phyloP scores from a whole-genome alignment of 1,139 yeast genomes.

The Ashbya aceris region DNA sequence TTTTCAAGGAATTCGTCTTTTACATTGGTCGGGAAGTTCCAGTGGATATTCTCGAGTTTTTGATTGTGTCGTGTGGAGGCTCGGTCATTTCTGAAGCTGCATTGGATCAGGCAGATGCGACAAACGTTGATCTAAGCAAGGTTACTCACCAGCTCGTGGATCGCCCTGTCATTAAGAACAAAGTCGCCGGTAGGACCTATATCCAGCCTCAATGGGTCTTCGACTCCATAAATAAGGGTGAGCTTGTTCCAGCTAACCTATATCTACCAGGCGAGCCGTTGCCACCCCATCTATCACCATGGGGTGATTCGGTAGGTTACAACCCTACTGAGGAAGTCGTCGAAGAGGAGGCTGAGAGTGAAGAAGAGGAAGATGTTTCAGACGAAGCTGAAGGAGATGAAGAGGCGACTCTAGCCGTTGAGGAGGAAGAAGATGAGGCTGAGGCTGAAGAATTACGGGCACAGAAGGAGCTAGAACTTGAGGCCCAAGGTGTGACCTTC shows the following conservation, averaged over 20 bases:
- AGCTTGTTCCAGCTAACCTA: constrained; percentile 62
- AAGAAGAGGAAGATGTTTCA: constrained; percentile 41
- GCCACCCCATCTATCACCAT: constrained; percentile 96
- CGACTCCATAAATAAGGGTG: constrained; percentile 76
- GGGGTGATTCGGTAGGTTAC: constrained; percentile 94
- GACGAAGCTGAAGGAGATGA: constrained; percentile 43
- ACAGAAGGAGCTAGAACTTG: constrained; percentile 82
- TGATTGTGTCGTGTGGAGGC: constrained; percentile 84
- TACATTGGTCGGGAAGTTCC: constrained; percentile 95
- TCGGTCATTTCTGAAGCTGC: constrained; percentile 78
- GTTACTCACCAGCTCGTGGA: constrained; percentile 93
- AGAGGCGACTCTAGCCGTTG: constrained; percentile 37
- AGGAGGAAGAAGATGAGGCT: constrained; percentile 33
- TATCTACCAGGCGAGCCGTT: constrained; percentile 92
- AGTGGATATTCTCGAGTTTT: constrained; percentile 79
- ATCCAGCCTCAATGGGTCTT: constrained; percentile 98
- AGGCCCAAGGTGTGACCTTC: constrained; percentile 76
- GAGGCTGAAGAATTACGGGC: constrained; percentile 47
- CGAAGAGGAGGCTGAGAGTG: constrained; percentile 42
- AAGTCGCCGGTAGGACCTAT: constrained; percentile 86
- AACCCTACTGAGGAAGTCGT: constrained; percentile 60
- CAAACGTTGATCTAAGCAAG: constrained; percentile 48
- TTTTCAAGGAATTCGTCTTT: constrained; percentile 70
- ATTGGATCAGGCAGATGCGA: constrained; percentile 50
- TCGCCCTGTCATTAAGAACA: constrained; percentile 70